Evolutionary conservation across 345 rosid species (phyloP).

Genomic region (Eucalyptus melliodora): DNA sequence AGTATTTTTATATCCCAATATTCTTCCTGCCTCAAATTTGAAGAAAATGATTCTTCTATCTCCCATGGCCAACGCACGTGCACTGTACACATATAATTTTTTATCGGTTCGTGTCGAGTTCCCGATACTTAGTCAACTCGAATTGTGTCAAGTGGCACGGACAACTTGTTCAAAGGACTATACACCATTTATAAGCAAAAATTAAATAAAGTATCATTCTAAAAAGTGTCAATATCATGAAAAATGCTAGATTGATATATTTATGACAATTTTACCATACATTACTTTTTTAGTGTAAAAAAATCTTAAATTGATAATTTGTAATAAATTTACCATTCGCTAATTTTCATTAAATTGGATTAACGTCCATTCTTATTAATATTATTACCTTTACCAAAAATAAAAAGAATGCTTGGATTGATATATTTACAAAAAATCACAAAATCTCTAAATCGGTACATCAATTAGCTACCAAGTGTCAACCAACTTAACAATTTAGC

Average conservation of each 20-base stretch:
- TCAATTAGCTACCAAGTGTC: neutral
- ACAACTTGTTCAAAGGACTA: neutral
- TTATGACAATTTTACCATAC: neutral
- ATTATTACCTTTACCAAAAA: no score
- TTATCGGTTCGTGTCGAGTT: accelerated
- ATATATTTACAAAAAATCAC: no score
- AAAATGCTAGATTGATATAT: accelerated
- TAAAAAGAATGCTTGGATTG: no score
- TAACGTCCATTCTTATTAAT: no score
- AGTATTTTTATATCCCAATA: accelerated
- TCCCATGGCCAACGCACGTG: accelerated
- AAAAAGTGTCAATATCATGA: accelerated
- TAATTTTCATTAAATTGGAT: accelerated
- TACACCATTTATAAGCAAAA: neutral
- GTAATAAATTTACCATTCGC: accelerated
- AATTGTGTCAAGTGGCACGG: accelerated
- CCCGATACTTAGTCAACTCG: accelerated
- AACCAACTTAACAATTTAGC: no score
- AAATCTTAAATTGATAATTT: no score
- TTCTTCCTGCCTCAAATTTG: neutral
- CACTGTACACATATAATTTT: accelerated
- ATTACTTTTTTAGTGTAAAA: no score
- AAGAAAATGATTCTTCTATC: accelerated
- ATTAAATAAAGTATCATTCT: neutral
- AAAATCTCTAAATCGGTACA: accelerated